Evolutionary conservation across 257 asterid genomes (phyloP).

Genomic region (Marsdenia floribunda): DNA sequence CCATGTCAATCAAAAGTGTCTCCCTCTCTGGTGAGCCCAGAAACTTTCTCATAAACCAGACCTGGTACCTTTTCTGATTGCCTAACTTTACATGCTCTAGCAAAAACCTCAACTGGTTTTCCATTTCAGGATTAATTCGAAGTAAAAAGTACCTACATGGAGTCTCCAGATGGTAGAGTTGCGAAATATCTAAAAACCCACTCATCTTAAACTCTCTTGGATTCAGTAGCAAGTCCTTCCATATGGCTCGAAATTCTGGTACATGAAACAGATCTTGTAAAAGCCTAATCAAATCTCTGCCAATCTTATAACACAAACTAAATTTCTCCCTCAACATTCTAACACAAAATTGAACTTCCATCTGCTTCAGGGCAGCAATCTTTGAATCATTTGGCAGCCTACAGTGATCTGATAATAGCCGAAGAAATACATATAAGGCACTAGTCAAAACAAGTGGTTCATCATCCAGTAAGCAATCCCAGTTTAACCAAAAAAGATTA

Average conservation of each 20-base stretch:
- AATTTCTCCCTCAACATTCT: constrained; percentile 55
- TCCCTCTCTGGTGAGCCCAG: constrained; percentile 45
- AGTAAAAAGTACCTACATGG: constrained; percentile 61
- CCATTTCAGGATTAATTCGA: constrained; percentile 85
- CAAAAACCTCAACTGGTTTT: constrained; percentile 68
- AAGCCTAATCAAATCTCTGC: constrained; percentile 80
- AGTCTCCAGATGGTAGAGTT: constrained; percentile 46
- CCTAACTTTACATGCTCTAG: constrained; percentile 66
- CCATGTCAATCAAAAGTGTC: constrained; percentile 49
- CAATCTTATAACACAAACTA: constrained; percentile 58
- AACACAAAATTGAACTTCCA: constrained; percentile 61
- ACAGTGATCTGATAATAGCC: constrained; percentile 68
- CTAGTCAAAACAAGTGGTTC: constrained; percentile 49
- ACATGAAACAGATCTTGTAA: constrained; percentile 42
- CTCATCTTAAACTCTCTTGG: constrained; percentile 38
- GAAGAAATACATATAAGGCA: constrained; percentile 61
- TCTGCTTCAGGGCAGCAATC: constrained; percentile 37
- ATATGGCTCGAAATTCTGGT: constrained; percentile 57
- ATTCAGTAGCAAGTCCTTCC: constrained; percentile 64
- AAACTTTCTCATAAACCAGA: constrained; percentile 71
- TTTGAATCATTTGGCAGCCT: constrained; percentile 36
- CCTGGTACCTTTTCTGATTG: constrained; percentile 57
- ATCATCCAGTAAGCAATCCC: constrained; percentile 60
- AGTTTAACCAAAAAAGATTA: constrained; percentile 36
- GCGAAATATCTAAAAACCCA: constrained; percentile 47